These are phyloP conservation scores for Rubia yunnanensis DNA, from an alignment of 257 asterid genomes.

Conservation along the genomic window DNA sequence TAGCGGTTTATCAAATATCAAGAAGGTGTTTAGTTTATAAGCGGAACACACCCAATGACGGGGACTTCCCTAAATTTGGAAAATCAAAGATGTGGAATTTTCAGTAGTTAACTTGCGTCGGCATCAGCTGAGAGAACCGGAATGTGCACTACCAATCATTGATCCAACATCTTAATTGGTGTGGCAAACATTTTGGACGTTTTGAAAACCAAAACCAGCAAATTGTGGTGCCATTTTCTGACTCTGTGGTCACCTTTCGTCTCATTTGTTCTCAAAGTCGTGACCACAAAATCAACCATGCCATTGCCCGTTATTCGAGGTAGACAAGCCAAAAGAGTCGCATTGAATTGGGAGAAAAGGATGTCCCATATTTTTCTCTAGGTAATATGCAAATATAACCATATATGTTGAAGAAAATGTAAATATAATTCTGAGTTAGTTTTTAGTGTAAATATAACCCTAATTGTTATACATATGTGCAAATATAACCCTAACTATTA, in stretches of 20 bases:
- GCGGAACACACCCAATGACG: too few species aligned
- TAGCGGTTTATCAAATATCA: too few species aligned
- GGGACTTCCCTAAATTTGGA: not conserved
- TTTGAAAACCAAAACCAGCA: not conserved
- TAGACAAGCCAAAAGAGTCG: not conserved
- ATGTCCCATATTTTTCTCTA: not conserved
- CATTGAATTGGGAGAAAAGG: not conserved
- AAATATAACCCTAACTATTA: too few species aligned
- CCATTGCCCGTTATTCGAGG: not conserved
- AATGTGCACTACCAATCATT: not conserved
- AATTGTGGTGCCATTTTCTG: not conserved
- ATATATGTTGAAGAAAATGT: too few species aligned
- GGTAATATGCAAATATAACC: too few species aligned
- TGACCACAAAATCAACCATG: conserved; percentile 2
- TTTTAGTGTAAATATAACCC: too few species aligned
- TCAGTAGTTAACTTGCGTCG: not conserved
- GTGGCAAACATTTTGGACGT: conserved; percentile 1
- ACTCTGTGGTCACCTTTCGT: not conserved
- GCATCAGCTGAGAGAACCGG: not conserved
- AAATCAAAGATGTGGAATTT: not conserved
- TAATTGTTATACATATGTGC: too few species aligned
- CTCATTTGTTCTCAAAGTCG: not conserved
- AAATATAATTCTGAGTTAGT: too few species aligned
- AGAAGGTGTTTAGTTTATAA: too few species aligned
- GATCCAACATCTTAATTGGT: conserved; percentile 2